Evolutionary conservation across 1,139 yeast species (phyloP).

Genomic region (Nakaseomyces glabratus): DNA sequence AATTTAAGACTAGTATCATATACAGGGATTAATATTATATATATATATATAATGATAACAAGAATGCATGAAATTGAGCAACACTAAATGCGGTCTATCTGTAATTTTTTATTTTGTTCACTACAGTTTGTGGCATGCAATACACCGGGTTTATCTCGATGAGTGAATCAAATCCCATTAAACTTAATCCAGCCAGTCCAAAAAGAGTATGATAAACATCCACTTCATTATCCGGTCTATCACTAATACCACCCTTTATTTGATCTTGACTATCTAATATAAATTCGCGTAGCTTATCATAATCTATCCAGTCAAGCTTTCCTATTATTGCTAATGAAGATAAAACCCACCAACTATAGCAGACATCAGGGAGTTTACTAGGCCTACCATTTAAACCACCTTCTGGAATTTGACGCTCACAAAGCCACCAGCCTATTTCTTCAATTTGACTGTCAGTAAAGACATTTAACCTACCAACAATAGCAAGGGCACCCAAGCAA

Average conservation of each 20-base stretch:
- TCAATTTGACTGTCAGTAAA: constrained; percentile 30
- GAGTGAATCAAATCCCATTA: constrained; percentile 53
- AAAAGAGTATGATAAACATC: constrained; percentile 91
- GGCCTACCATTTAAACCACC: constrained; percentile 98
- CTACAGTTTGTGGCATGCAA: constrained; percentile 59
- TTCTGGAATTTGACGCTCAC: constrained; percentile 79
- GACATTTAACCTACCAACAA: constrained; percentile 48
- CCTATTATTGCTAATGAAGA: constrained; percentile 66
- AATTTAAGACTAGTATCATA: too few relatives aligned
- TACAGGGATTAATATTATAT: too few relatives aligned
- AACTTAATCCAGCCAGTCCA: constrained; percentile 78
- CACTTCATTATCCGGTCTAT: constrained; percentile 80
- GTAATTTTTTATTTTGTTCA: constrained; percentile 40
- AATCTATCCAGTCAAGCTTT: constrained; percentile 67
- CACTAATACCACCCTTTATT: constrained; percentile 81
- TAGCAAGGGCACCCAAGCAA: constrained; percentile 71
- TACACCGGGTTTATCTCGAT: constrained; percentile 70
- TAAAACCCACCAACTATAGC: constrained; percentile 97
- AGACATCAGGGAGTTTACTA: constrained; percentile 90
- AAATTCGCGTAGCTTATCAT: constrained; percentile 48
- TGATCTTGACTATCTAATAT: constrained; percentile 73
- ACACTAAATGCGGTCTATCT: too few relatives aligned
- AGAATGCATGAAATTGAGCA: too few relatives aligned
- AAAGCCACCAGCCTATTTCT: constrained; percentile 66
- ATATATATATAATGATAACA: not conserved